Base-by-base conservation (phyloP, 2,329 filamentous ascomycete species). In the Hymenoscyphus fructigenus region DNA sequence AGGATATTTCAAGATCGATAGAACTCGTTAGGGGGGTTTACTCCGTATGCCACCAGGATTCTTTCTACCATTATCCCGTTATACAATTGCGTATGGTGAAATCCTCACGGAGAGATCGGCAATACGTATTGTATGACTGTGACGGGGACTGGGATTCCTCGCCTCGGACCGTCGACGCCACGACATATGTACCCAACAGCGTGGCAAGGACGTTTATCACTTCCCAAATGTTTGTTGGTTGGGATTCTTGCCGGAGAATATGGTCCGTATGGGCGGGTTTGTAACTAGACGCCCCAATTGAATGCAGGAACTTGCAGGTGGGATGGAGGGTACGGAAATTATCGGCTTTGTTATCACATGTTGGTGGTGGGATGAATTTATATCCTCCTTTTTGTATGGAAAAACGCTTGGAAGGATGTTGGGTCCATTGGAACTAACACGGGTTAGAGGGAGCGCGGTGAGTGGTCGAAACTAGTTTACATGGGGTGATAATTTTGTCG, bases 201-300 rank as follows among this genome's bases (percentile, higher is more conserved):
- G 44, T 50, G 44, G 44, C 44, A 50, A 50, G 44, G 44, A n/a
- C n/a, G 41, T 44, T 44, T n/a, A 44, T 20, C 41, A 44, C n/a
- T 44, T 44, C 17, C 41, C n/a, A 44, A n/a, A 44, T 44, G 17
- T 17, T 41, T 47, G 41, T 5, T 6, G 17, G 41, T 47, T 47
- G 41, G 41, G 41, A 47, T 9, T 44, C 38, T 20, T 50, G n/a
- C 44, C 44, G 44, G 44, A 50, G 44, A 50, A 50, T 12, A 23
- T 23, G 44, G n/a, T 50, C 44, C 44, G 44, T 36, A 36, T 23
- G 44, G 44, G 44, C n/a, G 20, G 44, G 44, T 10, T 50, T 44
- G 14, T 14, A 41, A n/a, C 5, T 14, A 32, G 29, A 32, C 29
- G 29, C 29, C 29, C 29, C 29, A 32, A 32, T 32, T 5, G 29